Evolutionary conservation across 805 yeast genomes (phyloP), one percentile per base, ranked within the genome.

Genomic region (Cyberlindnera euphorbiiphila): DNA sequence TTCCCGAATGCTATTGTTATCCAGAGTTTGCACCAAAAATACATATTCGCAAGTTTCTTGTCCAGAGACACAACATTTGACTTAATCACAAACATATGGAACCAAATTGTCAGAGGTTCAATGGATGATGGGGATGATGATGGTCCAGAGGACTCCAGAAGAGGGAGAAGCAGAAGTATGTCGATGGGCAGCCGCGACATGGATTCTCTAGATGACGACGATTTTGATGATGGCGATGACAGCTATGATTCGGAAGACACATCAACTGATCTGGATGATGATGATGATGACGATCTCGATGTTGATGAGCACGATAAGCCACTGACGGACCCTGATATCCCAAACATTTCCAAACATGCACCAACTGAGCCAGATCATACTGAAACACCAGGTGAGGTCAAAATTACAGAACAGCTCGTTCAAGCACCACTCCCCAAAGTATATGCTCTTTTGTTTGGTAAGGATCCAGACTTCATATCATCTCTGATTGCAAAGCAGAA

Each of bases 31-130:
- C 57, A 74, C 68, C 60, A 74, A 71, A 78, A 75, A 44, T 85
- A 88, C 50, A 72, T 75, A 12, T 89, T 91, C 67, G 96, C 96
- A 6, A 85, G 93, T 39, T 86, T 91, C 51, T 65, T 86, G 7
- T 73, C 87, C 2, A 71, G 97, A 37, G 96, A 91, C 58, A 32
- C 62, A 1, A 62, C 68, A 1, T 69, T 66, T 47, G 69, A 67
- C 36, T 56, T 75, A 24, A 71, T 85, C 35, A 67, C 75, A 5
- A 72, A 68, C 33, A 73, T 81, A 7, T 83, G 93, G 91, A 73
- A 74, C 37, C 63, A 66, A 34, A 49, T 61, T 9, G 60, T 68
- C 4, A 48, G 61, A 29, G 57, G 58, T 12, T 38, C 54, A 13
- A 34, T 39, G 25, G 46, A 36, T 14, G 34, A 41, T 9, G 35